Percentiles rank a stretch among this genome's conserved stretches.
Conservation (phyloP, 2,329 filamentous ascomycete species). For the Colletotrichum tanaceti region DNA sequence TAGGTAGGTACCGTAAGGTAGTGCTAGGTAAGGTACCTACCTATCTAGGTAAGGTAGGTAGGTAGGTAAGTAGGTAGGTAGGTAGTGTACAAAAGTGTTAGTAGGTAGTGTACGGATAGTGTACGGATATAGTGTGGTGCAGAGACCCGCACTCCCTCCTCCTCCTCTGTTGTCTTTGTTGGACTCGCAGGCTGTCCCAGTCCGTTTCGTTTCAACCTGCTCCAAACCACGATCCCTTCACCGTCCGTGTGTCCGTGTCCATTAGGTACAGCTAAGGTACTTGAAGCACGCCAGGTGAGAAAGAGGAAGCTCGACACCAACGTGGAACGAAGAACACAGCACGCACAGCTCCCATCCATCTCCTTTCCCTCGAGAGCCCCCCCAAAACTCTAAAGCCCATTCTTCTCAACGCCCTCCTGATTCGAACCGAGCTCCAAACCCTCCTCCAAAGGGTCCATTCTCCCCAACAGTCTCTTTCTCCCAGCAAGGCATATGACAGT, state of each 20-base stretch:
- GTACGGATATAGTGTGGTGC: too few species aligned
- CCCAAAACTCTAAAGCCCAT: background rate
- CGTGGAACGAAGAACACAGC: background rate
- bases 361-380: background rate
- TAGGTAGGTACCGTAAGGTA: too few species aligned
- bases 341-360: background rate
- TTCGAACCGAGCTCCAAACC: background rate
- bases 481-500: background rate
- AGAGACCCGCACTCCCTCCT: background rate
- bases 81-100: too few species aligned
- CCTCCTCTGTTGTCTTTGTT: background rate
- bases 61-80: too few species aligned
- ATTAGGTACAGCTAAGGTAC: too few species aligned
- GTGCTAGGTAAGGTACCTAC: too few species aligned
- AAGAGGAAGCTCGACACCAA: too few species aligned
- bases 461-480: background rate
- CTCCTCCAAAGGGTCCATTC: background rate
- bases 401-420: too few species aligned
- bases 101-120: too few species aligned
- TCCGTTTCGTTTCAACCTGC: conserved; percentile 18
- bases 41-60: too few species aligned
- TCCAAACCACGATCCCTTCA: background rate
- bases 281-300: background rate
- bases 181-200: background rate
- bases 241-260: conserved; percentile 20